Percentiles rank a stretch among this genome's conserved stretches.
These are phyloP conservation scores for Mortierella hygrophila DNA, from an alignment of 192 early-diverging fungal genomes.

Conservation along the genomic window DNA sequence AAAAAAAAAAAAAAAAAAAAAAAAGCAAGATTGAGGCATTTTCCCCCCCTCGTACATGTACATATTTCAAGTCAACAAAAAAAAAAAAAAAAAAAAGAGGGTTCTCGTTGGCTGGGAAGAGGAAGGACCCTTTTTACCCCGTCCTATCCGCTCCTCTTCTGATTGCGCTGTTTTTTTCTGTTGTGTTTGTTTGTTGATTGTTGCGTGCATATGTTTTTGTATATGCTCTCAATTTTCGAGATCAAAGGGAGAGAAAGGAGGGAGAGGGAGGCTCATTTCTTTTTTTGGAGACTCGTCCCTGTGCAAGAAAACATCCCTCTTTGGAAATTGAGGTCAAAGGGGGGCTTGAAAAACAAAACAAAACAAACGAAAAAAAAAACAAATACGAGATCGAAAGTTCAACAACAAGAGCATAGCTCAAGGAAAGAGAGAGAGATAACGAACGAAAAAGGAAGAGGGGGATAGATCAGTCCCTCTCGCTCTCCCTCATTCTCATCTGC, in stretches of 20 bases:
- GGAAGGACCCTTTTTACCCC: background rate
- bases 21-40: background rate
- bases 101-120: background rate
- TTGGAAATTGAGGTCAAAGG: background rate
- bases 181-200: background rate
- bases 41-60: background rate
- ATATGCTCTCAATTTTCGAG: background rate
- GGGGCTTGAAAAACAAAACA: background rate
- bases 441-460: too few relatives aligned
- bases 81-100: background rate
- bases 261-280: background rate
- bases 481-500: too few relatives aligned
- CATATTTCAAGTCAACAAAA: background rate
- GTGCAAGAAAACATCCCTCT: slow-evolving; percentile 1
- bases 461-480: too few relatives aligned
- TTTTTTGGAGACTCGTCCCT: slow-evolving; percentile 1
- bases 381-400: too few relatives aligned
- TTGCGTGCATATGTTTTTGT: background rate
- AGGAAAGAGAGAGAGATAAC: too few relatives aligned
- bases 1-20: background rate
- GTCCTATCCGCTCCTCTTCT: background rate
- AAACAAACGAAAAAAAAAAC: background rate
- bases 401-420: too few relatives aligned
- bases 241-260: background rate
- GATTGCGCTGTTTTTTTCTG: background rate